These are phyloP conservation scores for Soucietia sequanensis DNA, from an alignment of 805 yeast genomes.

Conservation along the genomic window DNA sequence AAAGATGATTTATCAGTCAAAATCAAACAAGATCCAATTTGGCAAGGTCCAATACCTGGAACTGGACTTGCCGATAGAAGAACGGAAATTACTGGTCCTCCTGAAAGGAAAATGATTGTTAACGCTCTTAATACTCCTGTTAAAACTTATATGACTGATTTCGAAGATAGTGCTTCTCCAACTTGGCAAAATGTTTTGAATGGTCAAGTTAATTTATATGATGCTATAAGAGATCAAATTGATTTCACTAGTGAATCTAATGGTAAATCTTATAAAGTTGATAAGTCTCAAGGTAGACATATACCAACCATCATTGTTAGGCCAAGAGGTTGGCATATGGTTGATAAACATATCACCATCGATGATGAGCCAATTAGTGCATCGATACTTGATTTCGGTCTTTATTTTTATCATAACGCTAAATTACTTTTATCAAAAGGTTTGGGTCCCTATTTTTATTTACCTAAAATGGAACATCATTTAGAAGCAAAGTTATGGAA, in stretches of 20 bases:
- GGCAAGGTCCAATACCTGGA: constrained; percentile 19
- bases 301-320: constrained; percentile 17
- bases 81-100: constrained; percentile 22
- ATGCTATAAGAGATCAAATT: constrained; percentile 17
- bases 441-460: constrained; percentile 19
- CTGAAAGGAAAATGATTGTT: constrained; percentile 20
- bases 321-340: constrained; percentile 25
- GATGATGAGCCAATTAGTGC: constrained; percentile 20
- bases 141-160: constrained; percentile 20
- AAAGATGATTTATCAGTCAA: constrained; percentile 9
- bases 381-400: constrained; percentile 19
- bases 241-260: constrained; percentile 13
- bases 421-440: constrained; percentile 13
- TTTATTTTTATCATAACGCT: constrained; percentile 19
- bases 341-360: constrained; percentile 16
- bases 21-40: constrained; percentile 12
- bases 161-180: constrained; percentile 18
- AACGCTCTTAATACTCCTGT: constrained; percentile 21
- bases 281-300: constrained; percentile 11
- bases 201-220: constrained; percentile 21
- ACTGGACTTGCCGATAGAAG: constrained; percentile 17
- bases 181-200: constrained; percentile 17
- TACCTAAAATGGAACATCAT: constrained; percentile 22
- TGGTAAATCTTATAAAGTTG: constrained; percentile 39
- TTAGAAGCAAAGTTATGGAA: constrained; percentile 22